Evolutionary conservation across 2,329 filamentous ascomycete genomes (phyloP), one percentile per base, ranked within the genome.

Genomic region (Pyrenochaeta sp.): DNA sequence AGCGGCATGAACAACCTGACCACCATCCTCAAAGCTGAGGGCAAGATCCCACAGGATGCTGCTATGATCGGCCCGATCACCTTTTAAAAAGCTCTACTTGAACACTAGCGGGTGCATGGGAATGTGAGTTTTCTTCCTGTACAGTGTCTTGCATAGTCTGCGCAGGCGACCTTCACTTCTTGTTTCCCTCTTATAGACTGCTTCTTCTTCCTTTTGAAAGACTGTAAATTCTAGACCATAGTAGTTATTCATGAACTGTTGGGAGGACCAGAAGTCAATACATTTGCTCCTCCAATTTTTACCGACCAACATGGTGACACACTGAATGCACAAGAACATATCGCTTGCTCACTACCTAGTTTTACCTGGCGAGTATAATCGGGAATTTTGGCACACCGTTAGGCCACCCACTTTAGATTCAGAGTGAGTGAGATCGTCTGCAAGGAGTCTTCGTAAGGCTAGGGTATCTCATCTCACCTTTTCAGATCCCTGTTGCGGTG

Each of bases 241-340:
- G 45, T 47, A 12, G 15, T 47, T 47, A 10, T n/a, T 34, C 34
- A 34, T 28, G 22, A 24, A 27, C 7, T 5, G 13, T 27, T 12
- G 12, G 42, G 28, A 46, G 22, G 45, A 47, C n/a, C 3, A 25
- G 45, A 22, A n/a, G 45, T 34, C 30, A 47, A 47, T 47, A 47
- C 28, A 47, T 47, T 34, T 47, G 45, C 45, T 47, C 45, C 30
- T 34, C 45, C 5, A 47, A 19, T n/a, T 8, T 34, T 19, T 12
- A 30, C 28, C n/a, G n/a, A 28, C 32, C 6, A 54, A 77, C 1
- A 67, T 71, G 1, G 68, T 76, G 45, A 24, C 13, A 47, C 22
- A 30, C 28, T 30, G 9, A 30, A 30, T 30, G 28, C 28, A 19
- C 19, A 19, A 19, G 19, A 19, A 19, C 19, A 19, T 19, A 19